Conservation (phyloP, 78 protist species). For the Chrysochromulina tobinii region DNA sequence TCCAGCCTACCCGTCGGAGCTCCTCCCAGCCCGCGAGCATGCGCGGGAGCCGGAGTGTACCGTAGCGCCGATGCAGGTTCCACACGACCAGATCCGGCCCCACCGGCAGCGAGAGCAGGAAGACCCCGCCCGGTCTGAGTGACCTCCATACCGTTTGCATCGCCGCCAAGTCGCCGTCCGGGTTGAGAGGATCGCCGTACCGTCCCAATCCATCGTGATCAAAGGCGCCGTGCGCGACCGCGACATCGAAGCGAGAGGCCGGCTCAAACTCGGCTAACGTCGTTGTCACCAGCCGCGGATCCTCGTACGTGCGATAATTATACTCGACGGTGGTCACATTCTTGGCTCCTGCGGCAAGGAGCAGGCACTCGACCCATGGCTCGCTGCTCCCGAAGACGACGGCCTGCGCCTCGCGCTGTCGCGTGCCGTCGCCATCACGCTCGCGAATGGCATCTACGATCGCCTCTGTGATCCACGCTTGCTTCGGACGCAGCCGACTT, state of each 20-base stretch:
- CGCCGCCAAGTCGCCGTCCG: constrained; percentile 46
- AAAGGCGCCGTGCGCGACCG: not conserved
- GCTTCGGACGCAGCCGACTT: not conserved
- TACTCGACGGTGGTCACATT: constrained; percentile 29
- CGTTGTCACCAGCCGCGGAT: not conserved
- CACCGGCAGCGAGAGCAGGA: constrained; percentile 27
- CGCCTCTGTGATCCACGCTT: not conserved
- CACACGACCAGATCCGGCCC: constrained; percentile 48
- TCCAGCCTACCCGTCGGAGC: not conserved
- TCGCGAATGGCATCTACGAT: not conserved
- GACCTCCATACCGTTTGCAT: not conserved
- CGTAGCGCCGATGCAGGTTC: constrained; percentile 49
- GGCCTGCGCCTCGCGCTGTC: not conserved
- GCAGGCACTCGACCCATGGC: constrained; percentile 34
- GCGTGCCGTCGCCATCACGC: too few species aligned
- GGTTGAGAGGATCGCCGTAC: constrained; percentile 58
- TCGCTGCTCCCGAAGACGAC: constrained; percentile 36
- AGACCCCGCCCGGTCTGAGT: constrained; percentile 6
- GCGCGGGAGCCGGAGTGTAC: constrained; percentile 13
- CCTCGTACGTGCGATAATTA: not conserved
- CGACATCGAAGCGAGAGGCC: not conserved
- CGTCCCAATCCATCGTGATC: constrained; percentile 69
- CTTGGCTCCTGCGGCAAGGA: not conserved
- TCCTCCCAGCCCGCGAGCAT: constrained; percentile 7
- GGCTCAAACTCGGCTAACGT: not conserved